Base-by-base conservation (phyloP, 768 basidiomycete species). In the Phaeotremella fagi region DNA sequence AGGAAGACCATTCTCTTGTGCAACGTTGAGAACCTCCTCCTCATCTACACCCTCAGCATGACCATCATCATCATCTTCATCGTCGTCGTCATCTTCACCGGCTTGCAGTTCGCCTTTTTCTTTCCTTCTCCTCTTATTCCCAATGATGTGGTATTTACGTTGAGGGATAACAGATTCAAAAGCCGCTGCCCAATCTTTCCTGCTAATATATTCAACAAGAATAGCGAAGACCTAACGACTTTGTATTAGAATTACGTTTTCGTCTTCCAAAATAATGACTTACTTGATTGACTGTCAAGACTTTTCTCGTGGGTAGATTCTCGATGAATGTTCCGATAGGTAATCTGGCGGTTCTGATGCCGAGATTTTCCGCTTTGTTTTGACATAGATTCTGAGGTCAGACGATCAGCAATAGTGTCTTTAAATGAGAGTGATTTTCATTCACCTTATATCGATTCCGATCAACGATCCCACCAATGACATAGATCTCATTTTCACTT, bases 391-490 rank as follows among this genome's bases (percentile, higher is more conserved):
- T 86, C 90, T 98, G 70, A n/a, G 38, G 22, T 14, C 11, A 41
- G 50, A 11, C 14, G 31, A n/a, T 55, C 20, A 52, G 28, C 44
- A 48, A 26, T 26, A 35, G 14, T 14, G 24, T 20, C 5, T 12
- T 20, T 3, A 24, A 24, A 57, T 26, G 25, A 16, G 18, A 28
- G 26, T 18, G 27, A 9, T 27, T 35, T n/a, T 22, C 18, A 54
- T 66, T 36, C 52, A 83, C 94, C 82, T 94, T 97, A 79, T 92
- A 88, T 37, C 94, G 86, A 76, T 99, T 99, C 69, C 87, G 88
- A 74, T 99, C 95, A 54, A 85, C 86, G 62, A 99, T 86, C 4
- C 92, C 94, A 42, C 94, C 94, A 48, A 99, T 91, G 63, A 99
- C 83, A 71, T 98, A 98, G 6, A 85, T 87, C 69, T 92, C 86